A percentile compares a stretch with the other conserved stretches of the same genome.
Conservation (phyloP, 306 rosid genomes). For the Gillenia trifoliata region DNA sequence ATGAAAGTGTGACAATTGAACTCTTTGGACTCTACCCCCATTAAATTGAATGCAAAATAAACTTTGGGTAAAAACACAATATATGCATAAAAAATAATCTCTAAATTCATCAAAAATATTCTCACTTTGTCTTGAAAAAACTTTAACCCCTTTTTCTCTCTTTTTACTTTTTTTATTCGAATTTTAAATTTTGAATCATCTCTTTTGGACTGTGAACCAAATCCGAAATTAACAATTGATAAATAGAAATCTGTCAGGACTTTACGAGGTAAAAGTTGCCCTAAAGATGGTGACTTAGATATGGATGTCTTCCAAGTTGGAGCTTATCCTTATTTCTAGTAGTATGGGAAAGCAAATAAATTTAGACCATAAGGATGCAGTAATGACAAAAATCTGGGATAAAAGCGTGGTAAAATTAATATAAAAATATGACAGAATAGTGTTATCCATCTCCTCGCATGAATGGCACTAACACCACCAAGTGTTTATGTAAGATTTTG, state of each 20-base stretch:
- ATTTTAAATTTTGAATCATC: not conserved
- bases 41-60: not conserved
- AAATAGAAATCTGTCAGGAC: constrained; percentile 49
- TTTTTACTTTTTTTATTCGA: not conserved
- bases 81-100: not conserved
- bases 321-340: constrained; percentile 63
- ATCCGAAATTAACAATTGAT: not conserved
- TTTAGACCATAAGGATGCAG: constrained; percentile 47
- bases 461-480: too few relatives aligned
- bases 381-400: constrained; percentile 31
- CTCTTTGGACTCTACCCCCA: not conserved
- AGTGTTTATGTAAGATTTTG: too few relatives aligned
- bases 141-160: not conserved
- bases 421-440: constrained; percentile 5
- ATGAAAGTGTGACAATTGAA: not conserved
- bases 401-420: not conserved
- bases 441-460: constrained; percentile 43
- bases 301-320: constrained; percentile 57
- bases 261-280: constrained; percentile 58
- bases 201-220: constrained; percentile 9
- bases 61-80: not conserved
- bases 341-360: constrained; percentile 35
- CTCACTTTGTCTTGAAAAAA: not conserved
- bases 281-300: constrained; percentile 49
- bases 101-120: not conserved